phyloP scores from a whole-genome alignment of 2,329 filamentous ascomycete genomes.

The Trichophyton rubrum region DNA sequence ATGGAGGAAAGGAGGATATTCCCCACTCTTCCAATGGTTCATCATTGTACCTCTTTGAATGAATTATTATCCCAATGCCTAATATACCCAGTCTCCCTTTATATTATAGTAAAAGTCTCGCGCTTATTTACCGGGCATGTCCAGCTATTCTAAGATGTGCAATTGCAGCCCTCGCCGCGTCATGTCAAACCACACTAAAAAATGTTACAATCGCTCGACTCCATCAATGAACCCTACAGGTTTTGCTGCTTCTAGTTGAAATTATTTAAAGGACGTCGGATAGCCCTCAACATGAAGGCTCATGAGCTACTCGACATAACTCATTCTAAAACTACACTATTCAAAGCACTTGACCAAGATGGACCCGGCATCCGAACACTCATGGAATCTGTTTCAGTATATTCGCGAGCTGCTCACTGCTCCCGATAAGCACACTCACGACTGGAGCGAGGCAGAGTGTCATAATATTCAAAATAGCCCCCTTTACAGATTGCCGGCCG shows the following conservation, averaged over 20 bases:
- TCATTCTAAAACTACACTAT: neutral
- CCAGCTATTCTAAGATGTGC: neutral
- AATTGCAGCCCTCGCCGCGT: neutral
- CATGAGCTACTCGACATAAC: neutral
- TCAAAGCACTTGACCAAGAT: neutral
- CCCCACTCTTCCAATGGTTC: neutral
- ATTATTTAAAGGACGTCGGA: neutral
- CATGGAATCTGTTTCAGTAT: neutral
- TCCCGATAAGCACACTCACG: neutral
- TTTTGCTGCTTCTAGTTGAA: neutral
- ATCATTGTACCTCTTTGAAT: neutral
- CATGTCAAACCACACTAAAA: neutral
- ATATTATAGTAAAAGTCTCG: neutral
- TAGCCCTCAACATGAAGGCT: neutral
- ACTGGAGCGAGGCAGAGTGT: neutral
- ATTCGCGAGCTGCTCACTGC: neutral
- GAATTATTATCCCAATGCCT: neutral
- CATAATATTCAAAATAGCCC: slow-evolving; percentile 3
- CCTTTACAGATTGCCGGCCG: slow-evolving; percentile 5
- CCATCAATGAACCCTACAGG: neutral
- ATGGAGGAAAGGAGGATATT: neutral
- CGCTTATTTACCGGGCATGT: neutral
- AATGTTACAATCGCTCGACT: neutral
- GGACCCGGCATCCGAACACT: neutral
- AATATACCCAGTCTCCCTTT: too few species aligned